phyloP scores from a whole-genome alignment of 805 yeast genomes.

The Sugiyamaella boreocaroliniensis region DNA sequence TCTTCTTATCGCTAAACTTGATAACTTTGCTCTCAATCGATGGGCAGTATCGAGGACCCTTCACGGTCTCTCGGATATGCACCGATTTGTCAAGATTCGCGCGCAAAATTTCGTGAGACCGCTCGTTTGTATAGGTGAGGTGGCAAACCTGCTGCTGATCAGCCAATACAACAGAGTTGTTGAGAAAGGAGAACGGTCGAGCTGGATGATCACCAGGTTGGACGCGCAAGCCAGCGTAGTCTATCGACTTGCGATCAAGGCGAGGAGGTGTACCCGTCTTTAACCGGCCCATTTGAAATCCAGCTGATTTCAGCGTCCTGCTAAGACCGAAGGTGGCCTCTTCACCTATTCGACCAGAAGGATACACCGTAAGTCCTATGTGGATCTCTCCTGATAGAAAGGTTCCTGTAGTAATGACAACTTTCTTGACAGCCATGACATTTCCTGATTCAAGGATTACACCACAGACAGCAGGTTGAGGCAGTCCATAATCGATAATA shows the following conservation, averaged over 20 bases:
- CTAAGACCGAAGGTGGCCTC: conserved; percentile 85
- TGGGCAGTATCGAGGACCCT: conserved; percentile 97
- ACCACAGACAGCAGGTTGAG: conserved; percentile 47
- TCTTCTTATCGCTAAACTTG: conserved; percentile 65
- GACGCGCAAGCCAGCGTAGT: conserved; percentile 53
- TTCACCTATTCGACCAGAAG: conserved; percentile 94
- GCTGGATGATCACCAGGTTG: conserved; percentile 84
- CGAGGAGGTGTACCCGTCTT: conserved; percentile 98
- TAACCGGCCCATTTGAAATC: conserved; percentile 78
- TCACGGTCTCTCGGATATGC: conserved; percentile 88
- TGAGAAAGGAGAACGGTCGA: conserved; percentile 81
- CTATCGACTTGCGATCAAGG: conserved; percentile 61
- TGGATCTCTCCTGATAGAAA: conserved; percentile 93
- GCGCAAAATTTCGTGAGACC: conserved; percentile 62
- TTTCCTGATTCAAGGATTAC: conserved; percentile 64
- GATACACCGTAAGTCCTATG: conserved; percentile 69
- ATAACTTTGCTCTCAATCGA: conserved; percentile 86
- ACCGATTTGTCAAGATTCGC: conserved; percentile 73
- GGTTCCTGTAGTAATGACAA: conserved; percentile 93
- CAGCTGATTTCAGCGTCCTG: conserved; percentile 64
- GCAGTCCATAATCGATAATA: conserved; percentile 43
- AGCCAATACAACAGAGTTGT: conserved; percentile 54
- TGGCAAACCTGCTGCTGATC: conserved; percentile 61
- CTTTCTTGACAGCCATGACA: conserved; percentile 52
- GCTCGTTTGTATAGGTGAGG: conserved; percentile 70